Base-by-base conservation (phyloP, 2,329 filamentous ascomycete genomes). In the Plectosphaerella sp. region DNA sequence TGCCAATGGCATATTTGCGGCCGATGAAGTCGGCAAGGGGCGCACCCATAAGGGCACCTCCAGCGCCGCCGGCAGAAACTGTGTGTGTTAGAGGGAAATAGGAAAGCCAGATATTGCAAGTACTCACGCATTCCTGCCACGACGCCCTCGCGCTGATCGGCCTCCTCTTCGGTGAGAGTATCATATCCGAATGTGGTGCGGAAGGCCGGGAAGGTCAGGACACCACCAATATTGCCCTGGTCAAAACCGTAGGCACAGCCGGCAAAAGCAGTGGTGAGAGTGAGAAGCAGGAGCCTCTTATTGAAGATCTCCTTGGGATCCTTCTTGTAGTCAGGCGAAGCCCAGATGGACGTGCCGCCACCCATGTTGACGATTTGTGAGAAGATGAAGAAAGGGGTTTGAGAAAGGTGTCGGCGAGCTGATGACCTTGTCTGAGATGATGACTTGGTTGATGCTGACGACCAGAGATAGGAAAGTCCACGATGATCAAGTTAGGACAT, bases 191-290 rank as follows among this genome's bases (percentile, higher is more conserved):
- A 70, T 0, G 69, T 64, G 52, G 59, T 61, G 33, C 62, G 57
- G 56, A 72, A 71, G 5, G 65, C 66, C 1, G 65, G 60, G 5
- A 72, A 61, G 1, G 65, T 70, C 42, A 71, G 50, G 25, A 70
- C 65, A 4, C 69, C 69, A 1, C 68, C 68, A 35, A 72, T 72
- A 42, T 71, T 71, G 16, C 68, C 68, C 41, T 67, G 64, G 46
- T 72, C 69, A 37, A 71, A 71, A 16, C 68, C 69, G 56, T 72
- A 71, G 5, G 66, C 63, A 39, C 67, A 71, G 7, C 69, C 69
- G 4, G 67, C 69, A 56, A 68, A 66, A 8, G 66, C 63, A 18
- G 69, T 65, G 1, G 67, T 64, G 14, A 64, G 53, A 3, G 65
- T 61, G 4, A 70, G 58, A 24, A 64, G 64, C 5, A 65, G 60